Conservation (phyloP, 2,329 filamentous ascomycete species). For the Epichloe gansuensis region DNA sequence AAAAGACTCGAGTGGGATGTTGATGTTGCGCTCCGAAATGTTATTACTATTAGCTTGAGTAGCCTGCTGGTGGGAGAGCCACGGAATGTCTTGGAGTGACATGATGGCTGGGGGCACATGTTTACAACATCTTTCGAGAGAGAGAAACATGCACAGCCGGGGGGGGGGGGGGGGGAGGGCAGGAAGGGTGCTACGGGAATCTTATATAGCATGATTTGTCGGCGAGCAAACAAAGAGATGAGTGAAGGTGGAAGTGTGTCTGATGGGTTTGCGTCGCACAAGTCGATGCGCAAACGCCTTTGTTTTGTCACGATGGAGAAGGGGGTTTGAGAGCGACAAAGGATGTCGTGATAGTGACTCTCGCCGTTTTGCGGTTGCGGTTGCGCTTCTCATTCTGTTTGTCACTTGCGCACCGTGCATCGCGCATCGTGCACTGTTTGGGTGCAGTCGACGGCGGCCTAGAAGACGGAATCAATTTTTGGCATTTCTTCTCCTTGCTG, state of each 20-base stretch:
- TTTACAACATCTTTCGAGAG: neutral
- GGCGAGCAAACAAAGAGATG: neutral
- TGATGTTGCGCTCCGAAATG: neutral
- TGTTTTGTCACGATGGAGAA: no score
- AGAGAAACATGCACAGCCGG: neutral
- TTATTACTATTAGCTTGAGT: neutral
- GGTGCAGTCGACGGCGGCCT: no score
- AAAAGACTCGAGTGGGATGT: neutral
- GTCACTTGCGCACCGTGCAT: no score
- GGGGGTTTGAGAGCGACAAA: no score
- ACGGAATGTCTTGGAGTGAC: slow-evolving; percentile 1
- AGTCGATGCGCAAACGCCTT: no score
- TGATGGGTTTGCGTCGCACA: slow-evolving; percentile 6
- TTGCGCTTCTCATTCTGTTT: no score
- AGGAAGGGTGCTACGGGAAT: neutral
- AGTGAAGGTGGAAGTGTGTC: neutral
- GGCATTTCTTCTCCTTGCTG: no score
- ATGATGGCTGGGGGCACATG: neutral
- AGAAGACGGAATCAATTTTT: no score
- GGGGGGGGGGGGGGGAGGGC: neutral
- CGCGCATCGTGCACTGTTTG: no score
- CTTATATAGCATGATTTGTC: neutral
- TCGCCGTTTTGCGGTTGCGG: no score
- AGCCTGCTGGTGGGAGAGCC: neutral
- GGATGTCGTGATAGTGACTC: no score